Percentiles rank a stretch among this genome's conserved stretches.
Conservation (phyloP, 1,139 yeast genomes). For the Kodamaea derodonti region DNA sequence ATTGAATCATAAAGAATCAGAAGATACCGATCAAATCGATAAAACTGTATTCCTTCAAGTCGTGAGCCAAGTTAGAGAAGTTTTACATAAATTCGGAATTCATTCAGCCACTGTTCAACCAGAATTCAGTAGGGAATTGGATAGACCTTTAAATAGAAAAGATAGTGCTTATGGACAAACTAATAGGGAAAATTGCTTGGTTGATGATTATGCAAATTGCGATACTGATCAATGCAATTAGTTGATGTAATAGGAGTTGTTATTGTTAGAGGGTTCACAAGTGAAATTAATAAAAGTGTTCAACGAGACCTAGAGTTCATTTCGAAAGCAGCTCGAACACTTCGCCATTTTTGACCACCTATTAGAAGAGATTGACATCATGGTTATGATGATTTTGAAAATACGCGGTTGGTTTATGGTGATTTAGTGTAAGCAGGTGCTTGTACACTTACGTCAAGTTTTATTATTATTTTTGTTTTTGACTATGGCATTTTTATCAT, state of each 20-base stretch:
- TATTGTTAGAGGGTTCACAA: no score
- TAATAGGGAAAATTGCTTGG: constrained; percentile 27
- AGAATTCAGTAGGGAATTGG: constrained; percentile 42
- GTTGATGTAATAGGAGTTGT: background rate
- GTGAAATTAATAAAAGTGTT: no score
- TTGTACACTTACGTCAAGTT: no score
- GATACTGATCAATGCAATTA: constrained; percentile 26
- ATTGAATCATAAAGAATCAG: constrained; percentile 41
- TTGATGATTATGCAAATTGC: constrained; percentile 36
- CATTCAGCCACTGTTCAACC: constrained; percentile 97
- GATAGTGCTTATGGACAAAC: constrained; percentile 34
- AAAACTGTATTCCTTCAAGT: constrained; percentile 56
- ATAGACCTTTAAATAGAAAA: constrained; percentile 6
- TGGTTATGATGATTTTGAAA: no score
- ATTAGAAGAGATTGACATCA: no score
- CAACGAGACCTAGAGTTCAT: no score
- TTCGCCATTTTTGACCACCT: no score
- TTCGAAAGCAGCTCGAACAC: no score
- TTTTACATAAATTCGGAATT: constrained; percentile 80
- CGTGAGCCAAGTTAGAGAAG: constrained; percentile 72
- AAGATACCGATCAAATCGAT: constrained; percentile 20
- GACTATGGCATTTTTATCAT: no score
- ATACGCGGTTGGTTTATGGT: no score
- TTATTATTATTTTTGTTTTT: no score
- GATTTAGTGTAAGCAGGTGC: no score